phyloP scores from a whole-genome alignment of 169 alveolate genomes.

The Plasmodium knowlesi region DNA sequence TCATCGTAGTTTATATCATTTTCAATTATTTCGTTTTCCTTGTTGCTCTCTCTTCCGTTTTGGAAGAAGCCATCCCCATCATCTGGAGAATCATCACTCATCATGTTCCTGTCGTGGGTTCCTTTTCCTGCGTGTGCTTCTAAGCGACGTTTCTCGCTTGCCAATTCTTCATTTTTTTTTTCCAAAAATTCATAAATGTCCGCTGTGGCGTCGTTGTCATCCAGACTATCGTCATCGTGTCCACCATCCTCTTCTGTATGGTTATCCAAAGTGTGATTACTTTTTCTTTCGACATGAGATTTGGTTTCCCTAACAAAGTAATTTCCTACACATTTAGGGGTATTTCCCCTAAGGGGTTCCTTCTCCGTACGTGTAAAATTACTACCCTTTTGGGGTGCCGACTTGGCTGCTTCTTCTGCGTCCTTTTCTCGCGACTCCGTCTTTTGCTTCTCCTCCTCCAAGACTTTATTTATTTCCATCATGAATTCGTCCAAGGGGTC shows the following conservation, averaged over 20 bases:
- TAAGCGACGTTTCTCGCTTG: constrained; percentile 14
- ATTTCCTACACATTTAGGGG: background rate
- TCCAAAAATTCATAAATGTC: constrained; percentile 69
- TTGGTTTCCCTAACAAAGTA: background rate
- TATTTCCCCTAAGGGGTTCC: background rate
- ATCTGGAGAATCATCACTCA: background rate
- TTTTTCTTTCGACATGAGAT: background rate
- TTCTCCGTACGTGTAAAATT: background rate
- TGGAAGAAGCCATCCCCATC: background rate
- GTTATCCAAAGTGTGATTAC: background rate
- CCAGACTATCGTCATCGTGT: constrained; percentile 46
- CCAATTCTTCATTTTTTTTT: constrained; percentile 29
- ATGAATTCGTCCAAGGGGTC: constrained; percentile 74
- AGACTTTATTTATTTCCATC: constrained; percentile 70
- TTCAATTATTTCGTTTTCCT: constrained; percentile 15
- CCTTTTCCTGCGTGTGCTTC: background rate
- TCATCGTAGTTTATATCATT: constrained; percentile 36
- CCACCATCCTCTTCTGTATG: background rate
- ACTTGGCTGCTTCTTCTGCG: background rate
- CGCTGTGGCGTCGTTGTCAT: constrained; percentile 72
- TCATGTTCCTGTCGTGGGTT: background rate
- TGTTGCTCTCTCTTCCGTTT: background rate
- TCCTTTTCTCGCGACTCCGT: constrained; percentile 4
- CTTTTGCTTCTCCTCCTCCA: constrained; percentile 61
- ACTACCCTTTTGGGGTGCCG: background rate